Base-by-base conservation (phyloP, 2,329 filamentous ascomycete genomes). In the Oidium heveae region DNA sequence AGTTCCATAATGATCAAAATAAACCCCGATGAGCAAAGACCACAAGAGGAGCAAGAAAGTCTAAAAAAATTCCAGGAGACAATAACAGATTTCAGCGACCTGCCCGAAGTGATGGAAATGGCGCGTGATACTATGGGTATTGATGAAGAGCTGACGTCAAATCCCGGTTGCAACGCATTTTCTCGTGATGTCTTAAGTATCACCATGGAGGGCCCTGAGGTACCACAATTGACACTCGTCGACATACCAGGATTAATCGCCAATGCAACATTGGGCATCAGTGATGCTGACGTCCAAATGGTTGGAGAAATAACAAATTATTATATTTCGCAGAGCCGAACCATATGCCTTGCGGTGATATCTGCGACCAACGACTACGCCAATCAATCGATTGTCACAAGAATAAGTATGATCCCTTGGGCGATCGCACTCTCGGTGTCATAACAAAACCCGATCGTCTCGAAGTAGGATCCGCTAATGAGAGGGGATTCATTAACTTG, bases 1-100 rank as follows among this genome's bases (percentile, higher is more conserved):
- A 49, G 79, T 57, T 72, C 76, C 4, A 64, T 76, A 54, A 71
- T 66, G 4, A 70, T 77, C 34, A 72, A 72, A 54, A 75, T 78
- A 59, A 76, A 75, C 16, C 74, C 75, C 6, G 73, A 76, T 64
- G 71, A 70, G 59, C 65, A 64, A 43, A 67, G 73, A 2, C 66
- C 68, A 3, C 66, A 68, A 55, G 65, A 67, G 28, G 73, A 77
- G 1, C 70, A 76, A 63, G 66, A 67, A 47, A 66, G 63, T 6
- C 63, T 77, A 55, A 63, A 68, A 15, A 13, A n/a, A 2, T 65
- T 64, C 28, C 52, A 55, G 2, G 43, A 60, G 16, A 57, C 57
- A 0, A 62, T 65, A 24, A 59, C 56, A 2, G 54, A 61, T 16
- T 61, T 66, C 39, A 53, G 55, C 36, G 57, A 63, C 1, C 57